These are phyloP conservation scores for Pythium guiyangense DNA, from an alignment of 352 stramenopile species.

Conservation along the genomic window DNA sequence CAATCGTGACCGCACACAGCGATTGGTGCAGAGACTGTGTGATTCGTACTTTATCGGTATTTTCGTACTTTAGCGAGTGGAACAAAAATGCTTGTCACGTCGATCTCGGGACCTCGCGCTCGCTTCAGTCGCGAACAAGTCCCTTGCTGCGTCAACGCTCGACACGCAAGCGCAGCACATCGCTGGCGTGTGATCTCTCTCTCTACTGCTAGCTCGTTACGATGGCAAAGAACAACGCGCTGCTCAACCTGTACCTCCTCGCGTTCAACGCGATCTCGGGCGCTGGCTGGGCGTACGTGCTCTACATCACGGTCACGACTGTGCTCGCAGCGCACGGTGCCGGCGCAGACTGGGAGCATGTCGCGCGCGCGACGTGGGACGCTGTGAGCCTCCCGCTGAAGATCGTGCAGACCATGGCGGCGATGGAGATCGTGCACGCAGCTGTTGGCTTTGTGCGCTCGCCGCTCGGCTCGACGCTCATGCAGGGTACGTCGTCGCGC, in stretches of 20 bases:
- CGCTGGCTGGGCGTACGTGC: slow-evolving; percentile 67
- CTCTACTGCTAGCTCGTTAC: neutral
- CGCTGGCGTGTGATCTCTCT: neutral
- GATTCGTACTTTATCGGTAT: slow-evolving; percentile 1
- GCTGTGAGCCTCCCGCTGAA: slow-evolving; percentile 56
- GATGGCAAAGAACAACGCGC: slow-evolving; percentile 60
- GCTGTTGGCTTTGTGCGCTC: slow-evolving; percentile 94
- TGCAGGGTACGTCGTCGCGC: slow-evolving; percentile 58
- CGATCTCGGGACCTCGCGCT: neutral
- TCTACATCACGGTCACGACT: slow-evolving; percentile 55
- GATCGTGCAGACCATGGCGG: slow-evolving; percentile 91
- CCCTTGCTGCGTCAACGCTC: slow-evolving; percentile 5
- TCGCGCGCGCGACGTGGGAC: slow-evolving; percentile 50
- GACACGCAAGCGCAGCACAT: slow-evolving; percentile 10
- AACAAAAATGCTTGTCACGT: neutral
- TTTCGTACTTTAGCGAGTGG: neutral
- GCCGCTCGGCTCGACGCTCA: slow-evolving; percentile 90
- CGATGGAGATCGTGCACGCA: slow-evolving; percentile 96
- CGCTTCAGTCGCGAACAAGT: neutral
- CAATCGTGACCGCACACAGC: slow-evolving; percentile 9
- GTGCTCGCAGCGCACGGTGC: slow-evolving; percentile 34
- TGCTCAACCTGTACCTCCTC: slow-evolving; percentile 71
- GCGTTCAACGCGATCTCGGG: slow-evolving; percentile 69
- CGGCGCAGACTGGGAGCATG: slow-evolving; percentile 45
- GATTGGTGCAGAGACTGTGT: neutral